Evolutionary conservation across 164 flowering plant genomes (phyloP), one percentile per base, ranked within the genome.

Genomic region (Magnolia changhungtana): DNA sequence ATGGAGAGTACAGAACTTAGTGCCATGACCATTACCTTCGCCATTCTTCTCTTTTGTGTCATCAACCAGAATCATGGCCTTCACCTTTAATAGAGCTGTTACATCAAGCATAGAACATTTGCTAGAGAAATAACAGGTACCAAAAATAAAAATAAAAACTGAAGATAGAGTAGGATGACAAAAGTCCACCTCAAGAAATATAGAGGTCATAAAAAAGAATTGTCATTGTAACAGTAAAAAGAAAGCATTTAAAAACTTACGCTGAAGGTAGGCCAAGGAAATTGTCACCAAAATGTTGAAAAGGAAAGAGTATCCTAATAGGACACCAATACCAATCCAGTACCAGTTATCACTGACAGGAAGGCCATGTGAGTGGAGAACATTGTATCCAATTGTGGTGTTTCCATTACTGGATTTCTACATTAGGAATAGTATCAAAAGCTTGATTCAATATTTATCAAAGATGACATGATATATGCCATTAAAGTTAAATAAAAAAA

Each of bases 321-420:
- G 73, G 74, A 78, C 92, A 64, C 85, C 87, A 77, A 90, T 86
- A 20, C 98, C 97, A 70, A 91, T 64, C 98, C 98, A 92, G 78
- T 88, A 95, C 98, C 97, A 95, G 69, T 84, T 58, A 71, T 74
- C 85, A 51, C 50, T 81, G 72, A 24, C 78, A 5, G 95, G 94
- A 72, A 95, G 79, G 79, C 81, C 77, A 74, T 84, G 89, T 31
- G 67, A 68, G 10, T 81, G 78, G 50, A 95, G 93, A 80, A 95
- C 61, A 70, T 84, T 85, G 67, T 81, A 31, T 29, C 98, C 96
- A 72, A 95, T 82, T 19, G 92, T 80, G 29, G 50, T 61, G 70
- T 84, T 81, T 55, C 82, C 85, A 69, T 69, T 50, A 23, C 79
- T 31, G 72, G 89, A 88, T 82, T 7, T 80, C 96, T 95, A 93